Evolutionary conservation across 2,329 filamentous ascomycete genomes (phyloP).

Genomic region (Trichothecium sympodiale): DNA sequence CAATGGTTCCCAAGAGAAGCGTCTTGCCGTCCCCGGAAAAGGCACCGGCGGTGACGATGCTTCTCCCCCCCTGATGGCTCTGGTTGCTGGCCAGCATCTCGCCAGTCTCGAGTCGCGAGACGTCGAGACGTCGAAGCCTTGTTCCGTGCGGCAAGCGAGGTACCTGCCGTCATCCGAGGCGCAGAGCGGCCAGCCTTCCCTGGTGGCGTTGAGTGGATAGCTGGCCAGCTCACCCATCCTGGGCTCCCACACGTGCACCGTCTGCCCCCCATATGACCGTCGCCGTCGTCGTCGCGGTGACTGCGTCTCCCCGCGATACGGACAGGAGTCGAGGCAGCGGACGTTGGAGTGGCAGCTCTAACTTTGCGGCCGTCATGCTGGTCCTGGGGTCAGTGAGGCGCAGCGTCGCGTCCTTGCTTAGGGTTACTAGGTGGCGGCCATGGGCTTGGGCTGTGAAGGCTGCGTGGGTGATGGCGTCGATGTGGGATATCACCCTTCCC

Average conservation of each 20-base stretch:
- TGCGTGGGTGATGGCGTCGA: conserved; percentile 24
- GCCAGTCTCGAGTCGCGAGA: conserved; percentile 20
- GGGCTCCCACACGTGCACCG: conserved; percentile 26
- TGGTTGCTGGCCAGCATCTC: no score
- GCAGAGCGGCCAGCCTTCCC: conserved; percentile 30
- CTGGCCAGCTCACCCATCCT: conserved; percentile 18
- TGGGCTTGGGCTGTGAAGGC: conserved; percentile 16
- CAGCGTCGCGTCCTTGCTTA: conserved; percentile 24
- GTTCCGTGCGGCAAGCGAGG: conserved; percentile 27
- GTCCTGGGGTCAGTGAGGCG: conserved; percentile 21
- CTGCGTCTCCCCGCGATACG: no score
- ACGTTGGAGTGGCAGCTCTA: no score
- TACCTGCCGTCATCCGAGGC: conserved; percentile 26
- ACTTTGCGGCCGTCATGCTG: conserved; percentile 21
- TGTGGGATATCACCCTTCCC: conserved; percentile 22
- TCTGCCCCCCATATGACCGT: conserved; percentile 26
- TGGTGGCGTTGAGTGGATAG: conserved; percentile 22
- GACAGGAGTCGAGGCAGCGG: no score
- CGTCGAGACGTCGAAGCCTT: conserved; percentile 28
- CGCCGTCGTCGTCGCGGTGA: conserved; percentile 5
- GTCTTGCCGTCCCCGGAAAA: conserved; percentile 19
- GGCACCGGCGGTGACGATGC: conserved; percentile 21
- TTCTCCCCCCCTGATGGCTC: no score
- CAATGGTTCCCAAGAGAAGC: conserved; percentile 22
- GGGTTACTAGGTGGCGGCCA: conserved; percentile 20